Evolutionary conservation across 192 early-diverging fungal species (phyloP), one percentile per base, ranked within the genome.

Genomic region (Chytriomyces sp.): DNA sequence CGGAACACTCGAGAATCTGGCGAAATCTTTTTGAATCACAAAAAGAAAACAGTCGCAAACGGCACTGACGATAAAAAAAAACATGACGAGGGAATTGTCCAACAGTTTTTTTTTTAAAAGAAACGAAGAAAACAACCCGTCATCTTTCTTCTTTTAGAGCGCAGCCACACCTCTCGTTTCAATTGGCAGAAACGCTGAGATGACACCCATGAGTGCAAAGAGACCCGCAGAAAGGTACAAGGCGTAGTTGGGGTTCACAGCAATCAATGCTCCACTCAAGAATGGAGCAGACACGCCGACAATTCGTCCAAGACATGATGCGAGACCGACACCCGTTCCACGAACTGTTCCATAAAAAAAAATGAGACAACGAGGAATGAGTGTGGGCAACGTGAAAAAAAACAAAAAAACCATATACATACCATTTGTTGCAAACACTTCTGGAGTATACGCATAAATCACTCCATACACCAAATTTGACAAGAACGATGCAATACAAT

Each of bases 361-460:
- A 35, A 3, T 35, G 35, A 2, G 4, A 35, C 4, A 4, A 35
- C 4, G 2, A 35, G 35, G 35, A n/a, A n/a, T n/a, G n/a, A n/a
- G n/a, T n/a, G n/a, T n/a, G n/a, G n/a, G n/a, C n/a, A n/a, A n/a
- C n/a, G n/a, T n/a, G n/a, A n/a, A n/a, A 35, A 35, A 35, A 35
- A 35, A 35, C 2, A 35, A 35, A 35, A 35, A 35, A 35, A 35
- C 35, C n/a, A n/a, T n/a, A n/a, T 35, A 35, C 4, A 35, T 35
- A 35, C 35, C 35, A 0, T n/a, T 45, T 11, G 68, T 69, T 13
- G 9, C 85, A 79, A 96, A 96, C 45, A 94, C 93, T 69, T 96
- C 94, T 2, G 94, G 93, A 26, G 94, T 95, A 65, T 96, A 96
- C 0, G 92, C 89, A 76, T 96, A 96, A 10, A 94, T 89, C 44